These are phyloP conservation scores for Ustilago trichophora DNA, from an alignment of 1,284 basidiomycete genomes.

Conservation along the genomic window DNA sequence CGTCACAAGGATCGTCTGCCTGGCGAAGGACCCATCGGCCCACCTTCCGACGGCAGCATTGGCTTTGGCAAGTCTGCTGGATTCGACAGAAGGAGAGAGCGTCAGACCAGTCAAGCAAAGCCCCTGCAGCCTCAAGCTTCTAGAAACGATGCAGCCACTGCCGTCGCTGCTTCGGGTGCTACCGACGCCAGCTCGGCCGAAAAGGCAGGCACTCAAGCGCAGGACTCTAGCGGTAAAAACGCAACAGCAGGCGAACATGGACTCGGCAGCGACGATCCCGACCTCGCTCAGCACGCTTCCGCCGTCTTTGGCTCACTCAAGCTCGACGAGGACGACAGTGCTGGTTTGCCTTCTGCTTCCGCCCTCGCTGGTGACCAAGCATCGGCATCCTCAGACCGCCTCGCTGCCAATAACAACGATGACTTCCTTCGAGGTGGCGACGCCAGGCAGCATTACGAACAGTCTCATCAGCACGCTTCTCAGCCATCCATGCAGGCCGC, in stretches of 20 bases:
- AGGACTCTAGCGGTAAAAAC: background rate
- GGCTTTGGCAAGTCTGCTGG: conserved; percentile 56
- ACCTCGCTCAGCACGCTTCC: conserved; percentile 50
- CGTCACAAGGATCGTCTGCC: conserved; percentile 53
- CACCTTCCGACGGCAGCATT: conserved; percentile 56
- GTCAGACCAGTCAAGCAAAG: conserved; percentile 29
- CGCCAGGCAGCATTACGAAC: conserved; percentile 15
- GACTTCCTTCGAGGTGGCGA: conserved; percentile 22
- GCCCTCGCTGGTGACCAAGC: conserved; percentile 16
- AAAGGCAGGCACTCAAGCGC: background rate
- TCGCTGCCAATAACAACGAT: conserved; percentile 11
- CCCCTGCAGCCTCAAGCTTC: conserved; percentile 1
- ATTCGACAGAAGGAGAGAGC: conserved; percentile 46
- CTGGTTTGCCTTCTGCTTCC: conserved; percentile 13
- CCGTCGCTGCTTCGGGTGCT: background rate
- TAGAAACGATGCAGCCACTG: conserved; percentile 6
- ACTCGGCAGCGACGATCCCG: conserved; percentile 31
- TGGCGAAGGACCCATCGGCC: conserved; percentile 60
- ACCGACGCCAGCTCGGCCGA: conserved; percentile 2
- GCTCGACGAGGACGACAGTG: conserved; percentile 50
- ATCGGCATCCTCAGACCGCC: conserved; percentile 3
- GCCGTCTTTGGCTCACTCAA: conserved; percentile 48
- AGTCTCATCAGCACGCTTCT: conserved; percentile 8
- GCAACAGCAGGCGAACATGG: conserved; percentile 3
- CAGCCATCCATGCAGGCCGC: conserved; percentile 14